A percentile compares a stretch with the other conserved stretches of the same genome.
phyloP scores from a whole-genome alignment of 192 early-diverging fungal species.

The Backusella circina region DNA sequence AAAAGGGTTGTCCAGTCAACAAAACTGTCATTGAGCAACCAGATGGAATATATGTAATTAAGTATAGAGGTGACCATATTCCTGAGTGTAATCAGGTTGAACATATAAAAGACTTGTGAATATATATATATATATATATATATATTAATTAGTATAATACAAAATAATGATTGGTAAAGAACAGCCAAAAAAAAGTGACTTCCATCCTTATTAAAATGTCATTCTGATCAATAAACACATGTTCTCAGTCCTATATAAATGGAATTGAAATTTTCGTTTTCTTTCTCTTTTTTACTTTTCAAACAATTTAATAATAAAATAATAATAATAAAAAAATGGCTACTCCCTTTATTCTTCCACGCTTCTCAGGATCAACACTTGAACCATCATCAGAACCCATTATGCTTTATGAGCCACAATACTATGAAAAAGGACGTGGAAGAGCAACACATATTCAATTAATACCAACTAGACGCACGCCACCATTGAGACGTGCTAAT shows the following conservation, averaged over 20 bases:
- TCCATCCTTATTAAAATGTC: not conserved
- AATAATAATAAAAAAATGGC: not conserved
- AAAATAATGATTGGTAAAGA: not conserved
- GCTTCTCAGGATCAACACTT: conserved; percentile 25
- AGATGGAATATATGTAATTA: conserved; percentile 47
- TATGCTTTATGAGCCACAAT: conserved; percentile 18
- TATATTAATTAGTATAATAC: too few species aligned
- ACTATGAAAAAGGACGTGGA: conserved; percentile 8
- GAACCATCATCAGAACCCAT: conserved; percentile 21
- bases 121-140: too few species aligned
- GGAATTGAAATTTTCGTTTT: not conserved
- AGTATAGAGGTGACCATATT: conserved; percentile 50
- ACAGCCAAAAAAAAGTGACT: not conserved
- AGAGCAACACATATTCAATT: conserved; percentile 13
- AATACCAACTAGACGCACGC: conserved; percentile 9
- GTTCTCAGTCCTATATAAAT: not conserved
- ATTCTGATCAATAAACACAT: conserved; percentile 3
- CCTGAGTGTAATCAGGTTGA: conserved; percentile 41
- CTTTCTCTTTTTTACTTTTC: not conserved
- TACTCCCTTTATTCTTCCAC: conserved; percentile 4
- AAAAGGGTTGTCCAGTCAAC: conserved; percentile 40
- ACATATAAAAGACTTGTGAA: conserved; percentile 3
- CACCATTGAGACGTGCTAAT: conserved; percentile 3
- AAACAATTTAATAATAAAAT: not conserved
- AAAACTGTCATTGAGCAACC: conserved; percentile 53